Evolutionary conservation across 2,329 filamentous ascomycete species (phyloP).

Genomic region (Cladosporium oxysporum): DNA sequence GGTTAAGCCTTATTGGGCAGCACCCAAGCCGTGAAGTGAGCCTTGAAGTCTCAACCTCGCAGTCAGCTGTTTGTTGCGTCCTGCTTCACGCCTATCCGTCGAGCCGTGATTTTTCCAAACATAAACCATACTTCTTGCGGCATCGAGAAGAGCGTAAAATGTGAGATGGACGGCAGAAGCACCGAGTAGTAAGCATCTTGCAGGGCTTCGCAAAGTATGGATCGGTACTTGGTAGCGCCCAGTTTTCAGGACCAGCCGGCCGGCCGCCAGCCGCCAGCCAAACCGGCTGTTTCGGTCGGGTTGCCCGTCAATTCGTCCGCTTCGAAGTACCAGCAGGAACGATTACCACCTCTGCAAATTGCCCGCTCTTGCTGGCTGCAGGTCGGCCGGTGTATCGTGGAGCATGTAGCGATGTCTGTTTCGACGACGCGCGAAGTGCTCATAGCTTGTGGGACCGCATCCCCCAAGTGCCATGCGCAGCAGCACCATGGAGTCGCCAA

Average conservation of each 20-base stretch:
- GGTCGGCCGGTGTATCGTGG: too few relatives aligned
- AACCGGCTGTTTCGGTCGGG: too few relatives aligned
- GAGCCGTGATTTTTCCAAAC: background rate
- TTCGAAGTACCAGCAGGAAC: too few relatives aligned
- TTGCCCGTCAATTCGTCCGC: too few relatives aligned
- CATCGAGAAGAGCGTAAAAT: background rate
- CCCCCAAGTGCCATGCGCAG: too few relatives aligned
- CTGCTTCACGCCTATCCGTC: background rate
- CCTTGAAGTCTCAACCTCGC: background rate
- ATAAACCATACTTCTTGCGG: background rate
- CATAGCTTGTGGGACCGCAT: too few relatives aligned
- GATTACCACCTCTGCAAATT: too few relatives aligned
- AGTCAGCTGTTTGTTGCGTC: background rate
- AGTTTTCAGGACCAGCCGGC: background rate
- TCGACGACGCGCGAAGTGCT: too few relatives aligned
- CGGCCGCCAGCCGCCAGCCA: background rate
- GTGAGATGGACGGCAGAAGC: background rate
- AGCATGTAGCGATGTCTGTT: too few relatives aligned
- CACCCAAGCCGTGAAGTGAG: background rate
- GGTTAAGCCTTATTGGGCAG: background rate
- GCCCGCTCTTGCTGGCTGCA: too few relatives aligned
- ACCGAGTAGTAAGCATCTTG: background rate
- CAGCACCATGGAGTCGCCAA: too few relatives aligned
- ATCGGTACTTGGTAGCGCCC: slow-evolving; percentile 1
- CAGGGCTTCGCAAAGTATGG: background rate